Evolutionary conservation across 2,329 filamentous ascomycete species (phyloP).

Genomic region (Fusarium napiforme): DNA sequence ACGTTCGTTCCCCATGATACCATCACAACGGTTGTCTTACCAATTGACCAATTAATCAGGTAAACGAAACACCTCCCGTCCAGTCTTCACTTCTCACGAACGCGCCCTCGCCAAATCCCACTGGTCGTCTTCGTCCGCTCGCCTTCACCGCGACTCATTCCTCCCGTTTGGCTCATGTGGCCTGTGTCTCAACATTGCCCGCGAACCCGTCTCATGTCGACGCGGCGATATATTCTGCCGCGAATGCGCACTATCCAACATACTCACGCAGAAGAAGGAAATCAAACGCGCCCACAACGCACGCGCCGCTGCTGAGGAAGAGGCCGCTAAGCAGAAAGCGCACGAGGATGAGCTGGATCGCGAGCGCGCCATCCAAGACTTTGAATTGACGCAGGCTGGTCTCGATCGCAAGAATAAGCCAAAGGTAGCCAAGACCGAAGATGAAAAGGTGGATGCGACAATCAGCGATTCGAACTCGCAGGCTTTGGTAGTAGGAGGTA

Average conservation of each 20-base stretch:
- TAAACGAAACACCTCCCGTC: conserved; percentile 90
- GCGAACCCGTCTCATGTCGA: conserved; percentile 84
- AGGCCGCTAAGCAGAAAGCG: conserved; percentile 68
- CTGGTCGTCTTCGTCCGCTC: conserved; percentile 86
- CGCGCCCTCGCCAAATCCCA: conserved; percentile 81
- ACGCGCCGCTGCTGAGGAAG: conserved; percentile 69
- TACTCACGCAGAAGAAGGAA: conserved; percentile 91
- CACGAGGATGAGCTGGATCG: conserved; percentile 75
- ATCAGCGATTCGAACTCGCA: conserved; percentile 4
- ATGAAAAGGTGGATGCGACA: neutral
- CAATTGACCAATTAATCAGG: conserved; percentile 52
- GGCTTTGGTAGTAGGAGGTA: conserved; percentile 41
- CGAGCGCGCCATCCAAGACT: conserved; percentile 78
- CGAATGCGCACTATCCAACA: conserved; percentile 90
- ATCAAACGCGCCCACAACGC: conserved; percentile 82
- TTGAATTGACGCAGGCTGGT: conserved; percentile 86
- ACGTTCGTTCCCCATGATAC: conserved; percentile 42
- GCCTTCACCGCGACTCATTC: conserved; percentile 89
- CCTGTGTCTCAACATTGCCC: conserved; percentile 84
- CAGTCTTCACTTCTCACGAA: conserved; percentile 95
- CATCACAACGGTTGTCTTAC: neutral
- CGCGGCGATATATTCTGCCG: conserved; percentile 93
- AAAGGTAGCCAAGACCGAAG: conserved; percentile 53
- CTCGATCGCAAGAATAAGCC: conserved; percentile 54
- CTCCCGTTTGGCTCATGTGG: conserved; percentile 90